Evolutionary conservation across 2,329 filamentous ascomycete genomes (phyloP), one percentile per base, ranked within the genome.

Genomic region (Trichoderma koningiopsis): DNA sequence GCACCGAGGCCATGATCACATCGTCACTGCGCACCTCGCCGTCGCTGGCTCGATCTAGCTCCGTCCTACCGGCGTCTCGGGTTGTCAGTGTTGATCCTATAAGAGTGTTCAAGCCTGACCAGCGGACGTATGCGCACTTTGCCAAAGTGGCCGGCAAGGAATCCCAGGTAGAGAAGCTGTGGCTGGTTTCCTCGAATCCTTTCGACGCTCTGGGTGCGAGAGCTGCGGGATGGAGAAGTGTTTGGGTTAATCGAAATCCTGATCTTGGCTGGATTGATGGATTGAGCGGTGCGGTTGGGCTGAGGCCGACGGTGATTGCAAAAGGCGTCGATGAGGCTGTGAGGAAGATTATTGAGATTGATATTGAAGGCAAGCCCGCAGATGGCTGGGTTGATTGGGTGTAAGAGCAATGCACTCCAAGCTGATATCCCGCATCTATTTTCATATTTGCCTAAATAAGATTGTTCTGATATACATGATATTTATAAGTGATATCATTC

Each of bases 111-210:
- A 94, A 94, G 77, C 91, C 92, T 0, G 83, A 87, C 49, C 85
- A 82, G 1, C 84, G 83, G 62, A 83, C 86, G 2, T 94, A 94
- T 74, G 72, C 81, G n/a, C 82, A 91, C 75, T 79, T 92, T 29
- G 83, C 86, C 1, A 72, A 83, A 71, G 81, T 81, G 43, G 81
- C 84, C 2, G 85, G 84, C 3, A 85, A 84, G 73, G 73, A 79
- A 49, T 79, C 77, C 0, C 74, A 83, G 22, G 80, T 83, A 72
- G 79, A 76, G 1, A 80, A 85, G 31, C 82, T 93, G 16, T 93
- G 91, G 89, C 78, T 94, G 8, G 84, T 94, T 6, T 91, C 86
- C 72, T 87, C 87, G 1, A 94, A 94, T 75, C 88, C 91, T 2
- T 94, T 94, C 76, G 91, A 94, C 76, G 81, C 91, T 19, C 84